Percentiles rank a stretch among this genome's conserved stretches.
phyloP scores from a whole-genome alignment of 371 early-diverging fungal genomes.

The Catenaria anguillulae region DNA sequence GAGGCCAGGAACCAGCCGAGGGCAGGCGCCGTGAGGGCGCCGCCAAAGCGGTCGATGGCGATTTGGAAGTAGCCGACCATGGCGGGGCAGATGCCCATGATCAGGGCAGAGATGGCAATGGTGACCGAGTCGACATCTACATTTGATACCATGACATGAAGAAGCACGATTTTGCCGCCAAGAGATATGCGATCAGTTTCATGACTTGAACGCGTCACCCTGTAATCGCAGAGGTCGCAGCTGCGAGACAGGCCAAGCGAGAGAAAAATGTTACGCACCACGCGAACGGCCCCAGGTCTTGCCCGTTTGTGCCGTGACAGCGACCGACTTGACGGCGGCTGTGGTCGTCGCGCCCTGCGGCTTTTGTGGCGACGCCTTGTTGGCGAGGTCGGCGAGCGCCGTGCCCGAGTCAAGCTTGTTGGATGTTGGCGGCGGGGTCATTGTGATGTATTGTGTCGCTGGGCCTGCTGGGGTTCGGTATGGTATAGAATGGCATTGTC shows the following conservation, averaged over 20 bases:
- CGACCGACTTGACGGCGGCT: conserved; percentile 16
- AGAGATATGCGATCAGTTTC: background rate
- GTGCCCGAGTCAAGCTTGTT: too few species aligned
- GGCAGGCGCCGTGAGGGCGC: conserved; percentile 44
- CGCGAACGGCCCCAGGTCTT: conserved; percentile 41
- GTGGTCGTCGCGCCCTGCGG: conserved; percentile 24
- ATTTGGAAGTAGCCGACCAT: conserved; percentile 49
- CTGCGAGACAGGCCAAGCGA: conserved; percentile 3
- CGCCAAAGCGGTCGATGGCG: conserved; percentile 43
- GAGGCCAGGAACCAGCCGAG: conserved; percentile 19
- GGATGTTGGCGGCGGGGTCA: too few species aligned
- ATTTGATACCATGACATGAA: background rate
- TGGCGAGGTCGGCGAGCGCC: too few species aligned
- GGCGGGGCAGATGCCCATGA: conserved; percentile 44
- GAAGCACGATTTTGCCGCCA: background rate
- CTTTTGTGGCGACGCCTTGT: too few species aligned
- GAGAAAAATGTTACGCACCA: conserved; percentile 22
- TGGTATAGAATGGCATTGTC: too few species aligned
- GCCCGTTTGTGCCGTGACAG: conserved; percentile 26
- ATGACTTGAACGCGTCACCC: background rate
- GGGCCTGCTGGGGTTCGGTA: too few species aligned
- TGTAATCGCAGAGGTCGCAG: background rate
- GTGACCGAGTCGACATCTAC: background rate
- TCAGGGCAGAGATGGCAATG: conserved; percentile 16
- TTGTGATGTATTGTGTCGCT: too few species aligned